Base-by-base conservation (phyloP, 2,329 filamentous ascomycete species). In the Aspergillus puulaauensis region DNA sequence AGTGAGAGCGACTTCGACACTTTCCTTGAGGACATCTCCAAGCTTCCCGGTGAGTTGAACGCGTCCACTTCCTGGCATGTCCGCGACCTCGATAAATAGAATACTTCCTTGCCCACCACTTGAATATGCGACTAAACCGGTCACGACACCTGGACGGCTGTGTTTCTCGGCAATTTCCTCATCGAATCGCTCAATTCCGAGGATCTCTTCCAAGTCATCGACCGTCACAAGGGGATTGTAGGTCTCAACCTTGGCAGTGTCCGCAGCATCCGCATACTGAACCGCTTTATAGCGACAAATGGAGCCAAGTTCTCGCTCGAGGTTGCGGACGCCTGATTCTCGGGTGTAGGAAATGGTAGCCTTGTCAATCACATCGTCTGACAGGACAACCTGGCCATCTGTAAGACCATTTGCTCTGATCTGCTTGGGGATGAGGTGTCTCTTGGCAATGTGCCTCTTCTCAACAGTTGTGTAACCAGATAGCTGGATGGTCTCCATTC, bases 311-410 rank as follows among this genome's bases (percentile, higher is more conserved):
- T 99, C 95, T 60, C 95, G 90, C 77, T 99, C 95, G 21, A 99
- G 83, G 70, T 96, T 98, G 66, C 95, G 91, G 33, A 99, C 95
- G 41, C 95, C 95, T 52, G 93, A 90, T 77, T 99, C 95, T 62
- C 93, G 91, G 41, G 95, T 99, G 79, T 99, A 99, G 27, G 90
- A 89, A 68, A 95, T 95, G 67, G 98, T 98, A 64, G 97, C 91
- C 75, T 96, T 96, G 74, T 93, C 91, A 56, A 99, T 84, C 3
- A 97, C 93, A 33, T 93, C 90, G 59, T 91, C 87, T 44, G 85
- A 86, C 61, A 99, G 86, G 39, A 82, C 76, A 49, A 99, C 84
- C 67, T 96, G 89, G 47, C 88, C 86, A 24, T 87, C 80, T 49
- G 82, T 81, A 52, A 99, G 85, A 24, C 95, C 95, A 70, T 99